Evolutionary conservation across 768 basidiomycete species (phyloP), one percentile per base, ranked within the genome.

Genomic region (Kwoniella europaea): DNA sequence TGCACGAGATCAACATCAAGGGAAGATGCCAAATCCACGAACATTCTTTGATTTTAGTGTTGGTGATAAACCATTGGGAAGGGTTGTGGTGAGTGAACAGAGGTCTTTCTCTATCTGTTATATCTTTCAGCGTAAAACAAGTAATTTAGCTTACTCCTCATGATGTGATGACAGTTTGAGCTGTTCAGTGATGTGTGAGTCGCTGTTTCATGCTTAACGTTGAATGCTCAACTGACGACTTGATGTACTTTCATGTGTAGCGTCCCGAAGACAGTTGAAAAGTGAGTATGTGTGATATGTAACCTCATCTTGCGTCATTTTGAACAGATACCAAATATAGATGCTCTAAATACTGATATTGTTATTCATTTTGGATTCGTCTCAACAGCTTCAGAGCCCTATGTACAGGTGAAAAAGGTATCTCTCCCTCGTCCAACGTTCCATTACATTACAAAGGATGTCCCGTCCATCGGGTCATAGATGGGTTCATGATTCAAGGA

Each of bases 321-420:
- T 35, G 35, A 4, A 35, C 35, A 35, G 35, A 35, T 9, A 35
- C 35, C 35, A 35, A 35, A 35, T 35, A 35, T 35, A 35, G n/a
- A 35, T 15, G n/a, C 35, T 63, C 27, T 53, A 46, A 35, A 20
- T 52, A 16, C 54, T 35, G 20, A 46, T 50, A 10, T 42, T 50
- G 10, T 1, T 84, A 90, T 4, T 82, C 71, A 69, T 92, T 35
- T 35, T 35, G 35, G 94, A 85, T 93, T 93, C 80, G 89, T 91
- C 88, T 80, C 77, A 86, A 87, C 82, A 95, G 93, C 84, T 95
- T 95, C 82, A 88, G 93, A 55, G 88, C 90, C 3, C 85, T 96
- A 63, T 93, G 91, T 81, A 95, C 93, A 1, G 94, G 94, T 10
- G 91, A 93, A 82, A 89, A 88, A 77, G 94, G 93, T 4, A 75